A percentile compares a stretch with the other conserved stretches of the same genome.
Conservation (phyloP, 1,139 yeast species). For the Taiozyma sp. region DNA sequence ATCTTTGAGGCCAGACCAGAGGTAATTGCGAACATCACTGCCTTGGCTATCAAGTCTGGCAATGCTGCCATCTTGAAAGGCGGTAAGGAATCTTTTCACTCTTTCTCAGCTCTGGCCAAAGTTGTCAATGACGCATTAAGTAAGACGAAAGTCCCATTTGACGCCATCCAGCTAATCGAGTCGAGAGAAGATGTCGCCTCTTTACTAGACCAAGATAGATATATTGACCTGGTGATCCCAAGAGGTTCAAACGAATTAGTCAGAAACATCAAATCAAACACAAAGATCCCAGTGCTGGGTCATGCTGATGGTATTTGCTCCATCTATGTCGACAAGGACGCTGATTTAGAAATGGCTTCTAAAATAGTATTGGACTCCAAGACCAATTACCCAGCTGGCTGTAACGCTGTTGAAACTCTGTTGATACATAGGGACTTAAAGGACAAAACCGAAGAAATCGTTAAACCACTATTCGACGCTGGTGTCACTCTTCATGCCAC, state of each 20-base stretch:
- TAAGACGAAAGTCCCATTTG: constrained; percentile 63
- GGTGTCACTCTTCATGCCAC: constrained; percentile 72
- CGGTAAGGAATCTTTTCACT: constrained; percentile 86
- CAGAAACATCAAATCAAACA: constrained; percentile 73
- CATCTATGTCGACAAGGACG: constrained; percentile 71
- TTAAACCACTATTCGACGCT: constrained; percentile 50
- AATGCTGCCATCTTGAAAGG: constrained; percentile 96
- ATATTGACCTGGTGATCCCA: constrained; percentile 94
- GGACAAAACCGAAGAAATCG: constrained; percentile 38
- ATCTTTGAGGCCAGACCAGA: constrained; percentile 98
- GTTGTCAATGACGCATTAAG: constrained; percentile 60
- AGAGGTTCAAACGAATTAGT: constrained; percentile 94
- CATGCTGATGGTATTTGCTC: constrained; percentile 99
- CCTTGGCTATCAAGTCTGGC: constrained; percentile 93
- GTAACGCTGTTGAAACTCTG: constrained; percentile 92
- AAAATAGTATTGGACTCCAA: constrained; percentile 80
- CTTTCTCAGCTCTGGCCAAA: constrained; percentile 78
- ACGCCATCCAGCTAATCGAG: constrained; percentile 81
- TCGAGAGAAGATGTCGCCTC: constrained; percentile 89
- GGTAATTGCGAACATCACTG: constrained; percentile 95
- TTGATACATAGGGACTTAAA: constrained; percentile 56
- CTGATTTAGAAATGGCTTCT: constrained; percentile 72
- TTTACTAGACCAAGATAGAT: constrained; percentile 76
- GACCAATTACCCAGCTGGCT: constrained; percentile 97
- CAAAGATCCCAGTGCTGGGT: constrained; percentile 95